Conservation (phyloP, 2,329 filamentous ascomycete species). For the Corinectria fuckeliana region DNA sequence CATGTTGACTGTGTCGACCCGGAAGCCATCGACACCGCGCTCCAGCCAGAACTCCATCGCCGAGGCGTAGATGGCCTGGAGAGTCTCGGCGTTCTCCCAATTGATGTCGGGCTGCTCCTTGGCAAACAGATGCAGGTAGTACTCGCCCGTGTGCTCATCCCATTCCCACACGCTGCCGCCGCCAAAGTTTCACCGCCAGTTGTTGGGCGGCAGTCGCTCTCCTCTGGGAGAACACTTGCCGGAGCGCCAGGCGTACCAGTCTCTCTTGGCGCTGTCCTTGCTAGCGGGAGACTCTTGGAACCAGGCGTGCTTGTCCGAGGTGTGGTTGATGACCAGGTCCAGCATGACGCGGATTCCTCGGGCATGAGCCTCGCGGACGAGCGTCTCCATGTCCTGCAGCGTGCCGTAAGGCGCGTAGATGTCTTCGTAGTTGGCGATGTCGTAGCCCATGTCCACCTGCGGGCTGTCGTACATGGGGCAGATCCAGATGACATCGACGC, state of each 20-base stretch:
- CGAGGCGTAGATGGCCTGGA: slow-evolving; percentile 72
- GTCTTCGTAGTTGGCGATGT: slow-evolving; percentile 36
- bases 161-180: slow-evolving; percentile 71
- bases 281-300: slow-evolving; percentile 31
- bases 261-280: slow-evolving; percentile 36
- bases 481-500: slow-evolving; percentile 35
- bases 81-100: slow-evolving; percentile 75
- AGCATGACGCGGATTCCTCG: slow-evolving; percentile 35
- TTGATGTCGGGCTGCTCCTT: slow-evolving; percentile 84
- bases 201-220: slow-evolving; percentile 73
- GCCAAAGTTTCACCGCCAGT: slow-evolving; percentile 71
- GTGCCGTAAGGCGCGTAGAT: slow-evolving; percentile 34
- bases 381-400: slow-evolving; percentile 33
- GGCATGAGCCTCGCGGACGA: slow-evolving; percentile 33
- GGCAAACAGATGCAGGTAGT: slow-evolving; percentile 79
- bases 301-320: slow-evolving; percentile 36
- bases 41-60: slow-evolving; percentile 83
- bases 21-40: slow-evolving; percentile 74
- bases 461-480: slow-evolving; percentile 38
- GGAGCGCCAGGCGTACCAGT: slow-evolving; percentile 71
- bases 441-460: slow-evolving; percentile 36
- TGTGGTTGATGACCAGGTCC: slow-evolving; percentile 36
- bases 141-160: slow-evolving; percentile 75
- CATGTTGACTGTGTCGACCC: slow-evolving; percentile 78
- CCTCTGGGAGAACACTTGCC: slow-evolving; percentile 62